phyloP scores from a whole-genome alignment of 148 eudicot species.

The Cornus florida region DNA sequence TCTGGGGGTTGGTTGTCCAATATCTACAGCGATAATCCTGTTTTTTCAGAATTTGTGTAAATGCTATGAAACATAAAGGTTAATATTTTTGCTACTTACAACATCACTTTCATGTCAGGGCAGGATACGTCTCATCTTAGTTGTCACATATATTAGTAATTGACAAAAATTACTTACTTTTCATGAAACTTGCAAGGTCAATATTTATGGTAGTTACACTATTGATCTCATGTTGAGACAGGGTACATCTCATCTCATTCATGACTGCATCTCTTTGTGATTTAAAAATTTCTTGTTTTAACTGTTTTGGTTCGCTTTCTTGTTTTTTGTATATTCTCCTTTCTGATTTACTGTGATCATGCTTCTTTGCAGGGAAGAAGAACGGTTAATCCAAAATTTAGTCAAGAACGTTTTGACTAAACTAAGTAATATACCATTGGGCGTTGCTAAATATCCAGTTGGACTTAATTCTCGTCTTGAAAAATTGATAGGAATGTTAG shows the following conservation, averaged over 20 bases:
- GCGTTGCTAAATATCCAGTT: constrained; percentile 31
- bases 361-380: constrained; percentile 26
- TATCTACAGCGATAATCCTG: too few species aligned
- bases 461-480: constrained; percentile 41
- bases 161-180: too few species aligned
- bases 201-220: not conserved
- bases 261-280: not conserved
- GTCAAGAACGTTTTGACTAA: constrained; percentile 32
- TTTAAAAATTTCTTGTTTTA: not conserved
- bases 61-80: too few species aligned
- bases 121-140: too few species aligned
- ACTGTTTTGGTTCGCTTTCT: not conserved
- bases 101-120: too few species aligned
- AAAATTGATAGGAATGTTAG: constrained; percentile 22
- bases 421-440: constrained; percentile 39
- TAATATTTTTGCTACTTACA: too few species aligned
- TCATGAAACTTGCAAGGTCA: not conserved
- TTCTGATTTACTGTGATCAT: not conserved
- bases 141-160: too few species aligned
- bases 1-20: too few species aligned
- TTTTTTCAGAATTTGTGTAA: too few species aligned
- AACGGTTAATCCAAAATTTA: constrained; percentile 22
- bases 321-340: not conserved
- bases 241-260: not conserved
- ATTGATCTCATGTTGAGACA: too few species aligned